Conservation (phyloP, 306 rosid species). For the Quercus engelmannii region DNA sequence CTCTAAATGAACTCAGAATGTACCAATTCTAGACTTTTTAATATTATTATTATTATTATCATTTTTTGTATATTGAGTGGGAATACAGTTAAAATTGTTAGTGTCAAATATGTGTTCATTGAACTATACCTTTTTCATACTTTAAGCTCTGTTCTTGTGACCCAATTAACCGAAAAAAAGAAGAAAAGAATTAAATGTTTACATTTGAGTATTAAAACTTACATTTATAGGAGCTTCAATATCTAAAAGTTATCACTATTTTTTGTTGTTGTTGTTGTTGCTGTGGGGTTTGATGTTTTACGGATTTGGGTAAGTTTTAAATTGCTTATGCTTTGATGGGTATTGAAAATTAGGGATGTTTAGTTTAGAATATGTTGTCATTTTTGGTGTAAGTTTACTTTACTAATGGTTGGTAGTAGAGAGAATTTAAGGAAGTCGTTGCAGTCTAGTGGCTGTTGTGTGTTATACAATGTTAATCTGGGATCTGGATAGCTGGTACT, state of each 20-base stretch:
- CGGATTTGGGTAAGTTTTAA: constrained; percentile 15
- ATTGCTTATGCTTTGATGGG: neutral
- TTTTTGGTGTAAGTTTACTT: neutral
- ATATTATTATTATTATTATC: neutral
- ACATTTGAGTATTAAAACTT: neutral
- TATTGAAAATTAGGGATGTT: neutral
- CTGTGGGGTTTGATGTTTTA: neutral
- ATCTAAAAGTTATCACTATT: neutral
- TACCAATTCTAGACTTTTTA: too few species aligned
- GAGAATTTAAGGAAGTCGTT: constrained; percentile 17
- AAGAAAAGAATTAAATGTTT: too few species aligned
- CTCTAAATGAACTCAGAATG: too few species aligned
- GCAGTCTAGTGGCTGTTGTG: constrained; percentile 63
- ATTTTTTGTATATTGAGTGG: too few species aligned
- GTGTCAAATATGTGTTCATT: too few species aligned
- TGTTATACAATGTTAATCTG: constrained; percentile 64
- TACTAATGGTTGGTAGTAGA: too few species aligned
- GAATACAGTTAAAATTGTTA: too few species aligned
- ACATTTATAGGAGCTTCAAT: neutral
- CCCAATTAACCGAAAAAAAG: too few species aligned
- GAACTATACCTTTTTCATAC: too few species aligned
- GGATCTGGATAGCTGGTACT: constrained; percentile 96
- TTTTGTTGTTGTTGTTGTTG: neutral
- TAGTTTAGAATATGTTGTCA: neutral
- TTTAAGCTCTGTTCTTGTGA: neutral